Conservation (phyloP, 306 rosid genomes). For the Corylus americana region DNA sequence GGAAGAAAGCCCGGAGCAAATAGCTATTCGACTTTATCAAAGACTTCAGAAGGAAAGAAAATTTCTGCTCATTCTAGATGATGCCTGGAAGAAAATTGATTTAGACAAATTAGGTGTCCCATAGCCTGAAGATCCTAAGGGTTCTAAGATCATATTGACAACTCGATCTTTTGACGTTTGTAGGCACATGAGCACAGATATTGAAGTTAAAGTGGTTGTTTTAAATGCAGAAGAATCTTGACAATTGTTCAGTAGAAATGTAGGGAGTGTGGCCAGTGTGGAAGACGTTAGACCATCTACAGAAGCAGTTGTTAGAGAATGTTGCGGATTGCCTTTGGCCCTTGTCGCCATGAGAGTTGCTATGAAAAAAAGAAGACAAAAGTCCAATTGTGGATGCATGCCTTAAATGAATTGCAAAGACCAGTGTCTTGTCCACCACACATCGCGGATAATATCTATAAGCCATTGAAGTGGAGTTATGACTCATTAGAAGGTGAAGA, state of each 20-base stretch:
- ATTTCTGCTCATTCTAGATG: conserved; percentile 23
- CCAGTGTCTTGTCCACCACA: neutral
- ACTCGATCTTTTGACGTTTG: conserved; percentile 12
- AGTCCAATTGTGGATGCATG: conserved; percentile 18
- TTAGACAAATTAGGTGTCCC: conserved; percentile 19
- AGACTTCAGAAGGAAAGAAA: neutral
- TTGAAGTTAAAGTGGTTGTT: conserved; percentile 8
- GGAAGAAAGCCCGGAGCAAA: conserved; percentile 9
- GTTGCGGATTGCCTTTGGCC: conserved; percentile 22
- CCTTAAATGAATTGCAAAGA: neutral
- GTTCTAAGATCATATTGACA: conserved; percentile 27
- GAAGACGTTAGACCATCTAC: conserved; percentile 13
- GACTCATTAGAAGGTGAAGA: conserved; percentile 16
- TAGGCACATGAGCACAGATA: conserved; percentile 19
- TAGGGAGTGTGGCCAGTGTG: conserved; percentile 3
- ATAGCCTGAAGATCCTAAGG: conserved; percentile 11
- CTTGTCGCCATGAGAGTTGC: conserved; percentile 12
- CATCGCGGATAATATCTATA: neutral
- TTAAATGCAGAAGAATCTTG: conserved; percentile 24
- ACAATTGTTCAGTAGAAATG: conserved; percentile 17
- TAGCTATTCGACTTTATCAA: conserved; percentile 1
- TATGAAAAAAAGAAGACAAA: conserved; percentile 15
- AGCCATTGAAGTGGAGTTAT: conserved; percentile 14
- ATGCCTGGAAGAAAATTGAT: conserved; percentile 25
- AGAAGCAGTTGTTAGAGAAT: conserved; percentile 22